These are phyloP conservation scores for Pythium aquatile DNA, from an alignment of 352 stramenopile species.

Conservation along the genomic window DNA sequence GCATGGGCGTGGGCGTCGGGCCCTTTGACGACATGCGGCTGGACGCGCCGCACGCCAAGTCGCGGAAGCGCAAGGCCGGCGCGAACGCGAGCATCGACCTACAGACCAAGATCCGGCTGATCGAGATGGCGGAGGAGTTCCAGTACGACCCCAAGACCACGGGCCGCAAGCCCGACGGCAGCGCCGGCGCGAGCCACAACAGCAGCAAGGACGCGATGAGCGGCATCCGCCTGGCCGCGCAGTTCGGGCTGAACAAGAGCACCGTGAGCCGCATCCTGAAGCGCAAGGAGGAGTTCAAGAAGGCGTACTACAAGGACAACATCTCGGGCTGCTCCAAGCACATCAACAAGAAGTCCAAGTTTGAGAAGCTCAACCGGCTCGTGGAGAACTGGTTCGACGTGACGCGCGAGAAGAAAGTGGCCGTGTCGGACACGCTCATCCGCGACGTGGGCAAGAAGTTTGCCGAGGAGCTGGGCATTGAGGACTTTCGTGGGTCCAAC, in stretches of 20 bases:
- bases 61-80: conserved; percentile 51
- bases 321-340: conserved; percentile 81
- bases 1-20: conserved; percentile 12
- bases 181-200: not conserved
- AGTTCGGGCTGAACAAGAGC: conserved; percentile 83
- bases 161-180: not conserved
- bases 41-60: conserved; percentile 1
- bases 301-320: conserved; percentile 86
- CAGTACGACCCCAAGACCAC: conserved; percentile 71
- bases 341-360: conserved; percentile 89
- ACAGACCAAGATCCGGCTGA: conserved; percentile 84
- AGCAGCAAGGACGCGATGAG: conserved; percentile 50
- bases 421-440: conserved; percentile 71
- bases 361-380: conserved; percentile 77
- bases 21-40: conserved; percentile 22
- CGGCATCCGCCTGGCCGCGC: conserved; percentile 64
- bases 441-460: conserved; percentile 73
- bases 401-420: conserved; percentile 67
- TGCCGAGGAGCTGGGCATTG: conserved; percentile 68
- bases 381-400: conserved; percentile 86
- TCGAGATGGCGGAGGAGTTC: conserved; percentile 79
- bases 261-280: conserved; percentile 84
- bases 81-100: conserved; percentile 74
- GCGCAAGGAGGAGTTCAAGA: conserved; percentile 86
- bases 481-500: conserved; percentile 77